A percentile compares a stretch with the other conserved stretches of the same genome.
Evolutionary conservation across 192 early-diverging fungal species (phyloP).

Genomic region (Backusella macrospora): DNA sequence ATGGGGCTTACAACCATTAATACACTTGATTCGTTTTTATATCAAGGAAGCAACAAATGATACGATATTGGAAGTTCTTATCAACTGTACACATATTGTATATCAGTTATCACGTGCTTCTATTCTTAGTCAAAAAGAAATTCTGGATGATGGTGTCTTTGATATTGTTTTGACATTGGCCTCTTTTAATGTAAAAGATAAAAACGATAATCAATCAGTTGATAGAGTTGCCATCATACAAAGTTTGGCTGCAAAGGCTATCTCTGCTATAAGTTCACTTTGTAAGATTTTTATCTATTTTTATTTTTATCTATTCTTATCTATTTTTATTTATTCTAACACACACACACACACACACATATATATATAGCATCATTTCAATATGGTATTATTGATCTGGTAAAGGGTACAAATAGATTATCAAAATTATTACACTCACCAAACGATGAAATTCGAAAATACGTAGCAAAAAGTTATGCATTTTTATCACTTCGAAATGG

Average conservation of each 20-base stretch:
- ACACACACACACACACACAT: neutral
- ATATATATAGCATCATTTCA: slow-evolving; percentile 43
- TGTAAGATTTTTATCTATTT: neutral
- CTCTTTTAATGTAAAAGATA: neutral
- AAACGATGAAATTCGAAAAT: slow-evolving; percentile 54
- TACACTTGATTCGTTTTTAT: slow-evolving; percentile 38
- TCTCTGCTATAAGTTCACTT: slow-evolving; percentile 9
- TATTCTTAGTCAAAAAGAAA: slow-evolving; percentile 19
- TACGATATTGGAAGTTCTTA: slow-evolving; percentile 9
- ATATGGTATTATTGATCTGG: slow-evolving; percentile 50
- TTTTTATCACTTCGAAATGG: slow-evolving; percentile 60
- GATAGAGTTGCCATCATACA: slow-evolving; percentile 4
- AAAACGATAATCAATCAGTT: neutral
- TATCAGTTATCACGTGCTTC: slow-evolving; percentile 23
- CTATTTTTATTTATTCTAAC: neutral
- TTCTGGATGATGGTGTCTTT: slow-evolving; percentile 13
- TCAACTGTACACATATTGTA: slow-evolving; percentile 22
- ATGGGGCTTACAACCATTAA: slow-evolving; percentile 47
- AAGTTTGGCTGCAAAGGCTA: slow-evolving; percentile 17
- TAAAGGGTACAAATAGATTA: slow-evolving; percentile 42
- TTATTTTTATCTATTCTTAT: neutral
- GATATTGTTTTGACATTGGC: slow-evolving; percentile 4
- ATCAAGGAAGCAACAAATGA: neutral
- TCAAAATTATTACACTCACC: slow-evolving; percentile 42
- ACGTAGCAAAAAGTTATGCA: slow-evolving; percentile 57